phyloP scores from a whole-genome alignment of 805 yeast species.

The Barnettozyma salicaria region DNA sequence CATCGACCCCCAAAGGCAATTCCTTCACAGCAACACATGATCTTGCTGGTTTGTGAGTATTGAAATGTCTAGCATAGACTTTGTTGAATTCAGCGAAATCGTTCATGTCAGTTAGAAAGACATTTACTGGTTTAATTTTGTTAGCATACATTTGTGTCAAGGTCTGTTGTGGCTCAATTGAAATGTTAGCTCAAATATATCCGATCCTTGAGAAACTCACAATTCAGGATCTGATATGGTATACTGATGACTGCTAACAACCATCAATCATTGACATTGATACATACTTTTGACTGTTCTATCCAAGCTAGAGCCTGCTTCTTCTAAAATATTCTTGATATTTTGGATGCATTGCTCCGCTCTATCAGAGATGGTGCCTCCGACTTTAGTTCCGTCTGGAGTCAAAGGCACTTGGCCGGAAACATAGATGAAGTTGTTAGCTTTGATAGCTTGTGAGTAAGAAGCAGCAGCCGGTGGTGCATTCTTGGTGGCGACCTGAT shows the following conservation, averaged over 20 bases:
- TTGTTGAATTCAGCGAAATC: conserved; percentile 80
- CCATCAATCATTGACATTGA: no score
- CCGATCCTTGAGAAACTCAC: no score
- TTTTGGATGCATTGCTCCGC: conserved; percentile 71
- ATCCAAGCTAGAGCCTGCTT: conserved; percentile 77
- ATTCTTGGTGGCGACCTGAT: conserved; percentile 58
- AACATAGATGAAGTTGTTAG: conserved; percentile 79
- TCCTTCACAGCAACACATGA: conserved; percentile 94
- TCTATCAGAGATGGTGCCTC: conserved; percentile 70
- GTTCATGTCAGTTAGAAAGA: conserved; percentile 87
- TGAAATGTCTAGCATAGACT: conserved; percentile 75
- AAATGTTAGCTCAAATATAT: no score
- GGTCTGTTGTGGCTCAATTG: no score
- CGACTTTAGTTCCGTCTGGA: conserved; percentile 71
- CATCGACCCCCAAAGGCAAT: conserved; percentile 80
- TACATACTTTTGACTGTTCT: conserved; percentile 69
- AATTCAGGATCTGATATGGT: no score
- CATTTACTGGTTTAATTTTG: conserved; percentile 37
- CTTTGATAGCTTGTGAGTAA: conserved; percentile 93
- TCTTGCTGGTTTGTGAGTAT: conserved; percentile 86
- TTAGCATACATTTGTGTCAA: no score
- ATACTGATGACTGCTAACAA: no score
- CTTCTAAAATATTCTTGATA: conserved; percentile 67
- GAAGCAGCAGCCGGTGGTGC: conserved; percentile 98
- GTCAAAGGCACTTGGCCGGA: conserved; percentile 95